Percentiles rank a stretch among this genome's conserved stretches.
Evolutionary conservation across 768 basidiomycete genomes (phyloP).

Genomic region (Suillus subalutaceus): DNA sequence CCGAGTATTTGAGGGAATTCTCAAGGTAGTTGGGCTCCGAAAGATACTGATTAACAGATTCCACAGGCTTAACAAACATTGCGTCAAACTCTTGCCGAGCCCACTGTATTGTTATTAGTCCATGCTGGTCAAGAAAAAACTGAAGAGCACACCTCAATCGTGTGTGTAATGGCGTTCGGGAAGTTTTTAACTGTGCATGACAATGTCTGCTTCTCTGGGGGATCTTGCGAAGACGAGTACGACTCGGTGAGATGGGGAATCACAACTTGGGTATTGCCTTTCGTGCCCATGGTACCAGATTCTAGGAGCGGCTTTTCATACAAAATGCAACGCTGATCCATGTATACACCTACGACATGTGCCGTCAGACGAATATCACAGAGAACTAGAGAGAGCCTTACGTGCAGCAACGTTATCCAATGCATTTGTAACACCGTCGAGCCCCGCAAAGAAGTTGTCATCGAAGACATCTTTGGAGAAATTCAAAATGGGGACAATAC

Average conservation of each 20-base stretch:
- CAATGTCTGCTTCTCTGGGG: slow-evolving; percentile 96
- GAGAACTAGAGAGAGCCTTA: slow-evolving; percentile 41
- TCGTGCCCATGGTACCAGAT: slow-evolving; percentile 97
- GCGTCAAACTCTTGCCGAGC: slow-evolving; percentile 90
- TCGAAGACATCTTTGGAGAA: slow-evolving; percentile 72
- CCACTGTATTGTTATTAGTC: slow-evolving; percentile 61
- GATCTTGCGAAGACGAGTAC: slow-evolving; percentile 97
- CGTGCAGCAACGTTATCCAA: slow-evolving; percentile 96
- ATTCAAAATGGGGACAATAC: slow-evolving; percentile 17
- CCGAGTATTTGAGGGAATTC: slow-evolving; percentile 85
- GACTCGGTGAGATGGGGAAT: slow-evolving; percentile 95
- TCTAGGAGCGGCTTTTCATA: slow-evolving; percentile 95
- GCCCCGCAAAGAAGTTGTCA: slow-evolving; percentile 81
- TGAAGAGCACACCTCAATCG: slow-evolving; percentile 74
- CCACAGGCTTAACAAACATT: slow-evolving; percentile 91
- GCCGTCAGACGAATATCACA: slow-evolving; percentile 12
- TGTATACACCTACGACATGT: slow-evolving; percentile 75
- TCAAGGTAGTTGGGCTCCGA: slow-evolving; percentile 96
- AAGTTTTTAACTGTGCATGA: slow-evolving; percentile 99
- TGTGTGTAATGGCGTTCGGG: slow-evolving; percentile 97
- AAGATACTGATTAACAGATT: slow-evolving; percentile 94
- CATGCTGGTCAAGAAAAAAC: slow-evolving; percentile 3
- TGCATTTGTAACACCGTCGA: slow-evolving; percentile 97
- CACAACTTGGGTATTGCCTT: slow-evolving; percentile 96
- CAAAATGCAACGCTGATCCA: slow-evolving; percentile 98